Conservation (phyloP, 345 rosid species). For the Heritiera fomes region DNA sequence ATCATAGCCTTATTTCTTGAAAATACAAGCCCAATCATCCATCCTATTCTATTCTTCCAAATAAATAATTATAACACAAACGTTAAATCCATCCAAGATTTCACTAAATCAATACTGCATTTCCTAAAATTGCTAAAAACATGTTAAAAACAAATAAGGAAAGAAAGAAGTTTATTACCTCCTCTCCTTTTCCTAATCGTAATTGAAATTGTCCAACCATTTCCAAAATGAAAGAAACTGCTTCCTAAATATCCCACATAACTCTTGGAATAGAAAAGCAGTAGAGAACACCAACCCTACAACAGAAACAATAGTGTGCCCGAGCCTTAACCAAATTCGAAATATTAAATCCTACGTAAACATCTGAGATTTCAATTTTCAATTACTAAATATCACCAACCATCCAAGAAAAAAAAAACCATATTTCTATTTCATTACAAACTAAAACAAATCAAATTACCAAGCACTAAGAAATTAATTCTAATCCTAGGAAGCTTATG, state of each 20-base stretch:
- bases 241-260: background rate
- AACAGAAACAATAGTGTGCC: background rate
- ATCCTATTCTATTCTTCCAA: background rate
- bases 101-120: constrained; percentile 4
- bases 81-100: background rate
- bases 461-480: background rate
- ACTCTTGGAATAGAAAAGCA: background rate
- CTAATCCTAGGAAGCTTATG: no score
- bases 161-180: background rate
- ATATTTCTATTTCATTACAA: background rate
- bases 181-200: background rate
- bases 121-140: background rate
- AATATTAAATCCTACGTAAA: background rate
- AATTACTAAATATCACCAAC: background rate
- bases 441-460: background rate
- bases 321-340: background rate
- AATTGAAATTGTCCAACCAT: background rate
- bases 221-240: background rate
- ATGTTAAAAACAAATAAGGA: background rate
- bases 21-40: background rate
- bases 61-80: background rate
- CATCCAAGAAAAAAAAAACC: background rate
- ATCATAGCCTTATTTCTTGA: background rate
- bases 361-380: background rate
- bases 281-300: background rate